Evolutionary conservation across 1,284 basidiomycete species (phyloP).

Genomic region (Ceratobasidium papillatum): DNA sequence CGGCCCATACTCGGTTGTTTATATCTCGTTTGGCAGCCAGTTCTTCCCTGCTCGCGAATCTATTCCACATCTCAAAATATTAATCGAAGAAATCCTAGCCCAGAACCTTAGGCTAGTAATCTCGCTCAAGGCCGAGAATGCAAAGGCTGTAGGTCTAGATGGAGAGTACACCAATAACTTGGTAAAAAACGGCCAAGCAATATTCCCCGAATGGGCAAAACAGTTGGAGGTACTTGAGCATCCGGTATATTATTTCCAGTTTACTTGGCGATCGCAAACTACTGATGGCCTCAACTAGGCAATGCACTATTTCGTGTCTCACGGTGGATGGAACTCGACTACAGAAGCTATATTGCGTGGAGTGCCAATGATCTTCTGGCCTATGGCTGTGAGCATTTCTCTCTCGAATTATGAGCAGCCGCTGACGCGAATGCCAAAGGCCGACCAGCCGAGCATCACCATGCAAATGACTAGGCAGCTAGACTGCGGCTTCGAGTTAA

Average conservation of each 20-base stretch:
- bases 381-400: conserved; percentile 2
- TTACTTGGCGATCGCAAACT: background rate
- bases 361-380: conserved; percentile 33
- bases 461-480: conserved; percentile 7
- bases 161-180: background rate
- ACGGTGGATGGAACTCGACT: conserved; percentile 12
- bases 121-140: background rate
- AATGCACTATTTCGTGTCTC: conserved; percentile 29
- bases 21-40: background rate
- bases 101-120: conserved; percentile 1
- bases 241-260: conserved; percentile 1
- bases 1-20: conserved; percentile 5
- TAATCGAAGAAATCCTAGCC: conserved; percentile 5
- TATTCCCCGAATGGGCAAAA: conserved; percentile 29
- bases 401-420: no score
- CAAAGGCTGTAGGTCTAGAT: background rate
- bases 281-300: background rate
- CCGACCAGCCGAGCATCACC: conserved; percentile 30
- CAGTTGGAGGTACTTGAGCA: conserved; percentile 29
- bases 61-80: background rate
- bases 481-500: conserved; percentile 15
- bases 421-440: background rate
- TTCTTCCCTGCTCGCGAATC: conserved; percentile 7
- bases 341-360: conserved; percentile 4
- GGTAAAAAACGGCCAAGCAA: conserved; percentile 11